Evolutionary conservation across 345 rosid genomes (phyloP), one percentile per base, ranked within the genome.

Genomic region (Eucalyptus tenuipes): DNA sequence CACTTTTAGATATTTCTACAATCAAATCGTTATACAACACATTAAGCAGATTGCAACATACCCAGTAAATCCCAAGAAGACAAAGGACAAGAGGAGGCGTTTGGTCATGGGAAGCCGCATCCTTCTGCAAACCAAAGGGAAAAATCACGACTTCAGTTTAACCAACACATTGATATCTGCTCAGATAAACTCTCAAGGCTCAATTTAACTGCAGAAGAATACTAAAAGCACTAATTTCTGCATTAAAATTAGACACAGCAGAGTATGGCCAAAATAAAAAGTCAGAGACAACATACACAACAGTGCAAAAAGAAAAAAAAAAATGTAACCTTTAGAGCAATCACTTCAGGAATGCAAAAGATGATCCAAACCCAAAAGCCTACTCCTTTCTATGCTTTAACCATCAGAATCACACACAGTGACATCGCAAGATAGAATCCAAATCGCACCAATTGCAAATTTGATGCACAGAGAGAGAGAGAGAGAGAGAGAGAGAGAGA

Each of bases 51-150:
- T 66, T 8, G 27, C 55, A 44, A 90, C 93, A 94, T 89, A 97
- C 99, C 99, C 99, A 16, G 94, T 92, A 88, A 98, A 92, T 85
- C 99, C 99, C 89, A 98, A 95, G 88, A 97, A 97, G 94, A 97
- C 94, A 90, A 98, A 94, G 10, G 99, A 94, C 85, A 95, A 20
- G 44, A 97, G 92, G 45, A 98, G 91, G 85, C 92, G 93, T 90
- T 93, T 93, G 48, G 93, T 97, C 95, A 96, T 88, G 48, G 98
- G 99, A 68, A 92, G 94, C 90, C 97, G 95, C 89, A 91, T 94
- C 90, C 94, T 94, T 90, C 99, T 98, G 88, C 92, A 93, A 92
- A 85, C 40, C 88, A 92, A 89, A 53, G 90, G 13, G 18, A 89
- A 89, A 61, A 50, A 52, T 48, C 49, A 86, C 44, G 29, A 84